Conservation (phyloP, 441 rosid genomes). For the Adansonia gregorii region DNA sequence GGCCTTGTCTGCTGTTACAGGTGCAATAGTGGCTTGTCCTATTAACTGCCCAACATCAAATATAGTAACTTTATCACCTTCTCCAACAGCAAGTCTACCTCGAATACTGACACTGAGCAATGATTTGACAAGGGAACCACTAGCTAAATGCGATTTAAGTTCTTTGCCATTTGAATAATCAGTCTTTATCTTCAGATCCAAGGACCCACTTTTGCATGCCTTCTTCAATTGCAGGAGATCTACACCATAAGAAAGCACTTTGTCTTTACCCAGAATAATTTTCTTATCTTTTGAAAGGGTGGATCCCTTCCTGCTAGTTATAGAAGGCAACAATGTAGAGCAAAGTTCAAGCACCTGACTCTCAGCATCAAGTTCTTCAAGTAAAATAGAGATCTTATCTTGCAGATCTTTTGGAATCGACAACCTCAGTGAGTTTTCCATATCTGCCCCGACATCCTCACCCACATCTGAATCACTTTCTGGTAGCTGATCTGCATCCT, state of each 20-base stretch:
- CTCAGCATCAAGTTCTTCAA: conserved; percentile 90
- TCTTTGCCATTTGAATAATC: conserved; percentile 99
- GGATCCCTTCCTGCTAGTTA: conserved; percentile 81
- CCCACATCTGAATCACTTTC: conserved; percentile 98
- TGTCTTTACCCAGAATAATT: conserved; percentile 77
- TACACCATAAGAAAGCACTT: conserved; percentile 77
- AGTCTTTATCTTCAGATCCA: conserved; percentile 97
- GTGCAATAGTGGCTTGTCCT: conserved; percentile 93
- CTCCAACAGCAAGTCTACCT: conserved; percentile 99
- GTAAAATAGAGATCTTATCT: conserved; percentile 64
- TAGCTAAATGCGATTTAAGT: conserved; percentile 84
- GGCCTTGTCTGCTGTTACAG: conserved; percentile 96
- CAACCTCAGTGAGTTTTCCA: conserved; percentile 62
- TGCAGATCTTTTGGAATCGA: conserved; percentile 78
- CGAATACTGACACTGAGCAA: conserved; percentile 95
- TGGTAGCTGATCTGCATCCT: conserved; percentile 86
- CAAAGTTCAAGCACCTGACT: conserved; percentile 77
- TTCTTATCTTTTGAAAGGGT: conserved; percentile 75
- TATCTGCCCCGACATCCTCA: conserved; percentile 66
- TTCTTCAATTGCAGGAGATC: conserved; percentile 96
- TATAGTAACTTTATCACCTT: conserved; percentile 99
- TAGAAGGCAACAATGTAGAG: conserved; percentile 75
- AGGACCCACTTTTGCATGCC: conserved; percentile 98
- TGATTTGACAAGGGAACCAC: conserved; percentile 96
- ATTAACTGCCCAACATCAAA: conserved; percentile 97